Base-by-base conservation (phyloP, 192 early-diverging fungal species). In the Globomyces pollinis-pini region DNA sequence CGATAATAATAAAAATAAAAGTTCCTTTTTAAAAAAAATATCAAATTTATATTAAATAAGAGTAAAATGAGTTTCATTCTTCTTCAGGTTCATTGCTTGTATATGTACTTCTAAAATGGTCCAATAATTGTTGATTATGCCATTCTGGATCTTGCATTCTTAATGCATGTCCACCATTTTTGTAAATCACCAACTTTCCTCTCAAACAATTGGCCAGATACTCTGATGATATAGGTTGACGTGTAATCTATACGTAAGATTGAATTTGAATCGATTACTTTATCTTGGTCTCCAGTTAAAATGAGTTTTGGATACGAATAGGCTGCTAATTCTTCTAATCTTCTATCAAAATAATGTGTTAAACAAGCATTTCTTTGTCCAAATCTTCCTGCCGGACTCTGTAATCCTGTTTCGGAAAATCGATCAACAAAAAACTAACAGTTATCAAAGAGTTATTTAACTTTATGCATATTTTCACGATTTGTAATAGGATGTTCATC, bases 351-450 rank as follows among this genome's bases (percentile, higher is more conserved):
- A 20, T 41, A 55, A n/a, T 55, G 53, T 21, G 53, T 55, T 28
- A 55, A 31, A 55, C 53, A 55, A 8, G 53, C 53, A n/a, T 28
- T 55, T 55, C 53, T 35, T 24, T 55, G 53, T 55, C 53, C 53
- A 20, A 31, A 36, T 2, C 53, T 20, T 7, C 53, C 53, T 23
- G 23, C 53, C 13, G 53, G 20, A 6, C 8, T 23, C 29, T 55
- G 53, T 21, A 55, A 41, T 41, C 53, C 53, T 11, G 53, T 55
- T 3, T 55, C 12, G 34, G 29, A 33, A n/a, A 28, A 38, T 26
- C 53, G 21, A 21, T 55, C 35, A 41, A 55, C 33, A 2, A 38
- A 23, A 55, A 55, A 55, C 53, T 55, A 15, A 20, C 38, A 8
- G 23, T 55, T 23, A 47, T 28, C 28, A 4, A 47, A 26, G 7